phyloP scores from a whole-genome alignment of 2,329 filamentous ascomycete species.

The Beauveria rudraprayagi region DNA sequence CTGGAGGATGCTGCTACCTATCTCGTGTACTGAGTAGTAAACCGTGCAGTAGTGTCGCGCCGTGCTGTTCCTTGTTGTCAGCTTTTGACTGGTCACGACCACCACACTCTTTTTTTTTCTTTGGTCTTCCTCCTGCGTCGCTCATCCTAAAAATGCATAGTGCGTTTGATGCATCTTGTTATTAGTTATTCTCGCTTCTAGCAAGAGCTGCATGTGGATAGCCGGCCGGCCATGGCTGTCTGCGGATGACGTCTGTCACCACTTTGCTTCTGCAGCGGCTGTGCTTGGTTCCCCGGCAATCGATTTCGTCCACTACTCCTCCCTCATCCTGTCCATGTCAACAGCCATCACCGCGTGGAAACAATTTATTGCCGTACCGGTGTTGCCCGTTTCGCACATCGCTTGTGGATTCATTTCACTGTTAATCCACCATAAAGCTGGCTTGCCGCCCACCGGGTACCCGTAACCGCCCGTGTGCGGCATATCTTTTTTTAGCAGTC shows the following conservation, averaged over 20 bases:
- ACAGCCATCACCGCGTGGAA: not conserved
- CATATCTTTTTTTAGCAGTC: slow-evolving; percentile 10
- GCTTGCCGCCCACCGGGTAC: slow-evolving; percentile 6
- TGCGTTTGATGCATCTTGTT: not conserved
- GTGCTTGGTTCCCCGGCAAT: not conserved
- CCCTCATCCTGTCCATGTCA: not conserved
- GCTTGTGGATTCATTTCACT: not conserved
- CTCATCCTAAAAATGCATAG: not conserved
- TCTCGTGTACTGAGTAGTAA: not conserved
- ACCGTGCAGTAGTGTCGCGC: slow-evolving; percentile 3
- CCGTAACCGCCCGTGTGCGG: slow-evolving; percentile 3
- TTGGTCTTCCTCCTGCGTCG: not conserved
- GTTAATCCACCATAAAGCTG: not conserved
- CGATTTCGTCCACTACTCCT: not conserved
- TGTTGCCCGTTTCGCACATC: not conserved
- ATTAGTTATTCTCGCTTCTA: not conserved
- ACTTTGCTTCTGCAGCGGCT: not conserved
- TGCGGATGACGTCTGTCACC: not conserved
- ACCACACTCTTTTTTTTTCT: not conserved
- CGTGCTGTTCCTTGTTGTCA: not conserved
- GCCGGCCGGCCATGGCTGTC: not conserved
- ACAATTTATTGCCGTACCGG: not conserved
- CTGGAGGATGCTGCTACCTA: not conserved
- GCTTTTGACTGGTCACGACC: not conserved
- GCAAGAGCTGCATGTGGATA: not conserved